These are phyloP conservation scores for Dacryopinax spathularia DNA, from an alignment of 768 basidiomycete species.

Conservation along the genomic window DNA sequence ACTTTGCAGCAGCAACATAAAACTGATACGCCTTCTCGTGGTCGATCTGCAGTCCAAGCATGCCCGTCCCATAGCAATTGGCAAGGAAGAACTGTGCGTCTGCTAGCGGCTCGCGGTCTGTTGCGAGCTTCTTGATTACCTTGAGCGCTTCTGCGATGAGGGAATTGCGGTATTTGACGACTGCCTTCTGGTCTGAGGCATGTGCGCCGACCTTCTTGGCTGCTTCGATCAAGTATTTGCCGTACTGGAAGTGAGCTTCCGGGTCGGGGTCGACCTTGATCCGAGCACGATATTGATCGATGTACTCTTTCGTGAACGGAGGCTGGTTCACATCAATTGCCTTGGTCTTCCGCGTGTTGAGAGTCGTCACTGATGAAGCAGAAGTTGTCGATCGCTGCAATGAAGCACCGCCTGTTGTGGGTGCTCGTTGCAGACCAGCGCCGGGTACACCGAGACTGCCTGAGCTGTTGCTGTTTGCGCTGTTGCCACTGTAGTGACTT, in stretches of 20 bases:
- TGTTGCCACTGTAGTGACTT: constrained; percentile 1
- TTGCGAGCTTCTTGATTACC: constrained; percentile 81
- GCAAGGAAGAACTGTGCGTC: constrained; percentile 99
- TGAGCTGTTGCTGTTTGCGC: not conserved
- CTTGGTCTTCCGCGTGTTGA: constrained; percentile 48
- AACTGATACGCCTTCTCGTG: constrained; percentile 96
- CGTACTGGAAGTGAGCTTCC: constrained; percentile 91
- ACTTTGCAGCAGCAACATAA: constrained; percentile 92
- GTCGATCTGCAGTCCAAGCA: constrained; percentile 89
- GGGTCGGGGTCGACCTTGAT: constrained; percentile 98
- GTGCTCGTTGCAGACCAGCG: not conserved
- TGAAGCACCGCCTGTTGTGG: not conserved
- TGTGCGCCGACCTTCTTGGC: constrained; percentile 75
- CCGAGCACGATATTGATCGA: constrained; percentile 91
- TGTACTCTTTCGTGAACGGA: constrained; percentile 88
- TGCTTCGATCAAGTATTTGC: constrained; percentile 98
- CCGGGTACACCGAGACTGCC: not conserved
- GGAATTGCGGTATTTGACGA: constrained; percentile 79
- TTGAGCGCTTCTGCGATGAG: constrained; percentile 82
- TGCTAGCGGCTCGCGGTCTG: constrained; percentile 78
- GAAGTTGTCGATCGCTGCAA: not conserved
- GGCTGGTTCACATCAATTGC: constrained; percentile 63
- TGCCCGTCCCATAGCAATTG: constrained; percentile 91
- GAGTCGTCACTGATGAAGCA: constrained; percentile 15
- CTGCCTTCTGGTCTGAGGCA: constrained; percentile 62